These are phyloP conservation scores for Bifiguratus adelaidae DNA, from an alignment of 192 early-diverging fungal genomes.

Conservation along the genomic window DNA sequence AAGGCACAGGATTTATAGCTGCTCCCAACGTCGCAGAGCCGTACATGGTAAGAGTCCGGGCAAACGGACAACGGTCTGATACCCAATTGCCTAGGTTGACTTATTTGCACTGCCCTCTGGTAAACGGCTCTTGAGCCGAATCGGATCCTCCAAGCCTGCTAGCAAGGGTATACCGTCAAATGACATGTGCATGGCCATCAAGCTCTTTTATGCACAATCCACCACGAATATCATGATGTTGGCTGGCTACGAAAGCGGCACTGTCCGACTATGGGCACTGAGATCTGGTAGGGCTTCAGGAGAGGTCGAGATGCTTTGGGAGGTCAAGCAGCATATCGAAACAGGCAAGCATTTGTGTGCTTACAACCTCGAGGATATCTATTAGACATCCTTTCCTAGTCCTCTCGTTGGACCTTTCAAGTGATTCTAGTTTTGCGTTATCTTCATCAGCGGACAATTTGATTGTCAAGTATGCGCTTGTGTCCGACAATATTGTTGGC, in stretches of 20 bases:
- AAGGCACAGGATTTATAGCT: too few relatives aligned
- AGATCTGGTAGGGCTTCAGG: slow-evolving; percentile 2
- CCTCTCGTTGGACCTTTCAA: slow-evolving; percentile 1
- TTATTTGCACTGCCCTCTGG: too few relatives aligned
- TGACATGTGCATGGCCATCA: slow-evolving; percentile 17
- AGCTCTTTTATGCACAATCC: slow-evolving; percentile 7
- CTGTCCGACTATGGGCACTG: slow-evolving; percentile 2
- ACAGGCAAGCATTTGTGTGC: slow-evolving; percentile 5
- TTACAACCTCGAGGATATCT: not conserved
- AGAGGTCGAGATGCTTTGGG: slow-evolving; percentile 8
- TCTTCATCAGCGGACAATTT: slow-evolving; percentile 11
- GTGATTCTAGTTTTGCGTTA: not conserved
- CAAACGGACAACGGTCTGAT: too few relatives aligned
- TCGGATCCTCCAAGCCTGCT: too few relatives aligned
- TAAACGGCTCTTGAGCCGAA: too few relatives aligned
- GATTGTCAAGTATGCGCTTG: slow-evolving; percentile 5
- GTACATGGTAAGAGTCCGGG: too few relatives aligned
- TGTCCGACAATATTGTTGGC: not conserved
- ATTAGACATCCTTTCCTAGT: slow-evolving; percentile 4
- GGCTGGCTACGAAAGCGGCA: slow-evolving; percentile 14
- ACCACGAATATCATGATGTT: too few relatives aligned
- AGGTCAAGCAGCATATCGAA: slow-evolving; percentile 5
- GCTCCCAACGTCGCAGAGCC: too few relatives aligned
- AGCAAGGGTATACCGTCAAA: too few relatives aligned
- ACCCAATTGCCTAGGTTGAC: too few relatives aligned